Conservation (phyloP, 2,329 filamentous ascomycete species). For the Zarea fungicola region DNA sequence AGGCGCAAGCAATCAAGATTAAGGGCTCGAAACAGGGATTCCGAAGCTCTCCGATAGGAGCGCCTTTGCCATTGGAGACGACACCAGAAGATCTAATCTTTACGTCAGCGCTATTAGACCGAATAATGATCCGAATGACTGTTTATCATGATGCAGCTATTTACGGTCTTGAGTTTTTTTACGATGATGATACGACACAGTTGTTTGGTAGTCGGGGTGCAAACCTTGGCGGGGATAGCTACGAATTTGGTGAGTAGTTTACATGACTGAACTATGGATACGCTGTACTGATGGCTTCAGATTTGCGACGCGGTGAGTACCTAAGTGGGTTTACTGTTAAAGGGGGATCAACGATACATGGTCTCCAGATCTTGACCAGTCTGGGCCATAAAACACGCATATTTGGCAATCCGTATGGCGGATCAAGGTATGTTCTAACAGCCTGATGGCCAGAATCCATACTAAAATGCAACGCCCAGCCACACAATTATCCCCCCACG, state of each 20-base stretch:
- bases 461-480: conserved; percentile 42
- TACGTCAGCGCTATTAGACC: conserved; percentile 60
- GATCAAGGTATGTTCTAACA: conserved; percentile 68
- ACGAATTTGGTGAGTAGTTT: conserved; percentile 63
- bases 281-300: conserved; percentile 38
- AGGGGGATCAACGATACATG: conserved; percentile 79
- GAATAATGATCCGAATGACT: conserved; percentile 68
- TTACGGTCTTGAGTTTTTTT: conserved; percentile 87
- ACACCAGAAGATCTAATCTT: conserved; percentile 69
- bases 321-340: conserved; percentile 81
- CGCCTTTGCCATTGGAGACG: conserved; percentile 65
- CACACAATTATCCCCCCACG: conserved; percentile 83
- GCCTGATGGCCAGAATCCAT: background rate
- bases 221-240: conserved; percentile 63
- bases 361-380: conserved; percentile 83
- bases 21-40: conserved; percentile 66
- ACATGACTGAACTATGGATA: background rate
- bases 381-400: conserved; percentile 78
- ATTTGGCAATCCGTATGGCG: conserved; percentile 76
- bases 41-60: conserved; percentile 68
- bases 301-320: conserved; percentile 79
- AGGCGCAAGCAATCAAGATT: conserved; percentile 68
- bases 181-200: conserved; percentile 80
- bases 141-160: conserved; percentile 69
- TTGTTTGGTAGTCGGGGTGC: conserved; percentile 80